Conservation (phyloP, 1,284 basidiomycete species). For the Tilletia caries region DNA sequence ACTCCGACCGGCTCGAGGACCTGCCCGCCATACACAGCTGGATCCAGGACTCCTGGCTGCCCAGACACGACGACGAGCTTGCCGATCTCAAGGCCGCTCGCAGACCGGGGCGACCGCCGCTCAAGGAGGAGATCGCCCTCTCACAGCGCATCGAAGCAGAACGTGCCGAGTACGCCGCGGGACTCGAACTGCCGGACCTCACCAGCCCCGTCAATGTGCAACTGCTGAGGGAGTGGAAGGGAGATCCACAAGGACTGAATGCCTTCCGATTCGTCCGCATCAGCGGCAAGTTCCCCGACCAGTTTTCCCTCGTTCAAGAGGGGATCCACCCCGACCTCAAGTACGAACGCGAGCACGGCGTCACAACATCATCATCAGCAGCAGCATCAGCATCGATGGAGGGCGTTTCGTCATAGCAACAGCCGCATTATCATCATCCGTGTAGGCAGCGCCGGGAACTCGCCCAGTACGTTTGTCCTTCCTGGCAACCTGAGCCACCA, state of each 20-base stretch:
- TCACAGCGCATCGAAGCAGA: constrained; percentile 35
- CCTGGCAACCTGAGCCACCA: no score
- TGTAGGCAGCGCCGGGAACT: no score
- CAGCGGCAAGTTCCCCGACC: constrained; percentile 24
- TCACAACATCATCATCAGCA: neutral
- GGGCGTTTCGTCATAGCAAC: neutral
- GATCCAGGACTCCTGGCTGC: constrained; percentile 35
- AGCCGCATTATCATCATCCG: no score
- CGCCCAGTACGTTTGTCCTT: no score
- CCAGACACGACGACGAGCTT: constrained; percentile 43
- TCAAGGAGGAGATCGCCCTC: constrained; percentile 40
- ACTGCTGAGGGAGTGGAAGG: constrained; percentile 47
- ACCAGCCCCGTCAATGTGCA: constrained; percentile 40
- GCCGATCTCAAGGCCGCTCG: constrained; percentile 29
- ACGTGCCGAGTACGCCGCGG: constrained; percentile 39
- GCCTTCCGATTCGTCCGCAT: constrained; percentile 48
- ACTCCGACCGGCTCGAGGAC: constrained; percentile 37
- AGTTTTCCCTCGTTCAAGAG: neutral
- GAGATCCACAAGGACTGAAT: constrained; percentile 44
- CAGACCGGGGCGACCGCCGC: constrained; percentile 40
- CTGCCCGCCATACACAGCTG: constrained; percentile 42
- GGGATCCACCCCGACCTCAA: constrained; percentile 5
- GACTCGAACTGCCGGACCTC: constrained; percentile 48
- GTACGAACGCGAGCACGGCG: constrained; percentile 7
- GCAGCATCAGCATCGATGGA: neutral